Base-by-base conservation (phyloP, 441 rosid species). In the Erysimum cheiri region DNA sequence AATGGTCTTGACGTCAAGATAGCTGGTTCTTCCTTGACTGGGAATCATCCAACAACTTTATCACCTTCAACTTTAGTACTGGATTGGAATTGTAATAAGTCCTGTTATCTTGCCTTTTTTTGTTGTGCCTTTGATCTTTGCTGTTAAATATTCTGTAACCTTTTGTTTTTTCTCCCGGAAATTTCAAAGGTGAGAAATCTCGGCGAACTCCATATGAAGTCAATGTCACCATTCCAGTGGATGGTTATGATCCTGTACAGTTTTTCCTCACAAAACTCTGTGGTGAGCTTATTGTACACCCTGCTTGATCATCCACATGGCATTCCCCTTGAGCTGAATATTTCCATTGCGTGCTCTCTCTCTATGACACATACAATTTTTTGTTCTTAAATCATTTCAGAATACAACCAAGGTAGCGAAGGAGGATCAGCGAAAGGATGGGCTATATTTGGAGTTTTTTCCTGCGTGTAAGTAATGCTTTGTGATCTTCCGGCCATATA, bases 371-470 rank as follows among this genome's bases (percentile, higher is more conserved):
- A 14, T 15, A 33, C 10, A 14, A 0, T 35, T 54, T 10, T 5
- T 8, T 24, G 22, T 32, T 46, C 56, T 62, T 80, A 11, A 47
- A 54, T 74, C 39, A 32, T 68, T 81, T 80, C 89, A 94, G 99
- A 86, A 56, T 78, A 77, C 65, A 78, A 78, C 59, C 93, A 92
- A 83, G 79, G 82, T 47, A 61, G 60, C 69, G 84, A 69, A 62
- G 88, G 82, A 69, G 92, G 87, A 46, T 72, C 87, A 71, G 68
- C 76, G 14, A 79, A 82, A 73, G 97, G 98, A 72, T 94, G 98
- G 99, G 97, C 92, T 59, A 79, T 82, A 69, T 94, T 90, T 55
- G 99, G 99, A 59, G 82, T 90, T 70, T 52, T 92, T 70, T 94
- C 97, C 78, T 94, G 94, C 88, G 78, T 90, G 99, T 94, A 87